Base-by-base conservation (phyloP, 2,329 filamentous ascomycete genomes). In the Trichoderma sp. region DNA sequence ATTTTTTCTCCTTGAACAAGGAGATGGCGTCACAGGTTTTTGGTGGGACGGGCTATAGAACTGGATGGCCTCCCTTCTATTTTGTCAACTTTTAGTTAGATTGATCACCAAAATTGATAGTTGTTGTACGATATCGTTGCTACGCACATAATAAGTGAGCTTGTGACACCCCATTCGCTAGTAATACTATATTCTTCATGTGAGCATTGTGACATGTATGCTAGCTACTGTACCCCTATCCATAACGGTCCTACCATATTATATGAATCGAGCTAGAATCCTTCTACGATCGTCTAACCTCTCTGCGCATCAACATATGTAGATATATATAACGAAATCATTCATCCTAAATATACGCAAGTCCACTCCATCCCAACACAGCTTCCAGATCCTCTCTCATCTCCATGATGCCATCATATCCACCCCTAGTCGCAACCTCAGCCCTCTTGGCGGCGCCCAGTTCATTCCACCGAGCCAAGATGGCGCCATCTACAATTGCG, bases 391-490 rank as follows among this genome's bases (percentile, higher is more conserved):
- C 93, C 2, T 85, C 88, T 77, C 91, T 86, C 75, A 95, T 85
- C 78, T 91, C 90, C 82, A 88, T 91, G 23, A 89, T 86, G 73
- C 88, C 87, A 7, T 83, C 81, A 12, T 88, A 89, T 0, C 94
- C 95, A 3, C 93, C 91, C 74, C 94, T 88, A 0, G 89, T 88
- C 1, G 93, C 88, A 59, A 95, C 89, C 81, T 97, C 94, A 7
- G 85, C 86, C 75, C 91, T 85, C 74, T 91, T 88, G 64, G 91
- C 90, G 57, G 90, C 91, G 6, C 92, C 88, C 74, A 97, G 80
- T 81, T 96, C 93, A 53, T 88, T 86, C 89, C 94, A 96, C 71
- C 94, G 83, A 72, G 88, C 86, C 73, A 97, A 80, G 53, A 97
- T 78, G n/a, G 86, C 87, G 0, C 94, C 94, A 79, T 98, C 95